Conservation (phyloP, 1,284 basidiomycete species). For the Melampsora abietis-canadensis region DNA sequence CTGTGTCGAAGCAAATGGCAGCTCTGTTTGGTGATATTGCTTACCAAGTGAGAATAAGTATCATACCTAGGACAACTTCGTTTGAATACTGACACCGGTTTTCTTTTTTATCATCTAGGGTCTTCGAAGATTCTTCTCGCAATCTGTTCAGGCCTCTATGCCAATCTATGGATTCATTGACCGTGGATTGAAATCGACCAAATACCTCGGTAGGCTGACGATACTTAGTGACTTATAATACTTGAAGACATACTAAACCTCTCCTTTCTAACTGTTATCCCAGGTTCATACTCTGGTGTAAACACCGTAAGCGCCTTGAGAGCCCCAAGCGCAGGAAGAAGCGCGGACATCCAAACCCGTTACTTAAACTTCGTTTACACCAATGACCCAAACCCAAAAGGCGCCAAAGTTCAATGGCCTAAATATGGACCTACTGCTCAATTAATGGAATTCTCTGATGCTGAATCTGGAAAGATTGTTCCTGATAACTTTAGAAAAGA, state of each 20-base stretch:
- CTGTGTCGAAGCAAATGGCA: background rate
- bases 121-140: background rate
- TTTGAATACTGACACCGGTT: too few relatives aligned
- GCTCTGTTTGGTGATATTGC: background rate
- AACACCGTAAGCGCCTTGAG: background rate
- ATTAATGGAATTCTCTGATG: background rate
- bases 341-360: background rate
- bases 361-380: background rate
- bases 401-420: background rate
- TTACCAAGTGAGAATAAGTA: background rate
- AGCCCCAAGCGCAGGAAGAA: background rate
- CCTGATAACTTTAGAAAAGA: slow-evolving; percentile 1
- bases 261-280: background rate
- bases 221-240: too few relatives aligned
- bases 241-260: too few relatives aligned
- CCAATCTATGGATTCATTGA: background rate
- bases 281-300: background rate
- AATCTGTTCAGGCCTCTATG: background rate
- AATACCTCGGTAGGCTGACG: background rate
- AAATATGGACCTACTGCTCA: background rate
- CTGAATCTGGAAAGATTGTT: background rate
- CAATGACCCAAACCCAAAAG: background rate
- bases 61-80: too few relatives aligned
- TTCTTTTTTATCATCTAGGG: background rate
- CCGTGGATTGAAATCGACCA: background rate